Conservation (phyloP, 768 basidiomycete species). For the Kwoniella mangroviensis region DNA sequence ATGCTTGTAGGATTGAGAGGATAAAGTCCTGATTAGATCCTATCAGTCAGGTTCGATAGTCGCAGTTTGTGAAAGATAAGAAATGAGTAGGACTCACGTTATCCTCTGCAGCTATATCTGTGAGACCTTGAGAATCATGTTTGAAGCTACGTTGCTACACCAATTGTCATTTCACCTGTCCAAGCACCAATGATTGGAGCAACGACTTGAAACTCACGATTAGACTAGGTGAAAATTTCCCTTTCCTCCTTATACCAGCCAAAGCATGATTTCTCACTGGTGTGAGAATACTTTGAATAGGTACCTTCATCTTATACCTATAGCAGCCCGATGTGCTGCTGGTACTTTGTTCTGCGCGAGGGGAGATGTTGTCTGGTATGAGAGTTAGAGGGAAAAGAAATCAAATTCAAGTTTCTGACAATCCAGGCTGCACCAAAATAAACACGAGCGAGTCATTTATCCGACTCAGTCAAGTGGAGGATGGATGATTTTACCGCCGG, state of each 20-base stretch:
- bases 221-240: not conserved
- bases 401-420: not conserved
- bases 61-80: not conserved
- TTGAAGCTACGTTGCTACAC: conserved; percentile 2
- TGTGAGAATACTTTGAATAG: not conserved
- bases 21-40: conserved; percentile 96
- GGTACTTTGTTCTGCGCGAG: not conserved
- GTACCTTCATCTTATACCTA: not conserved
- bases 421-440: not conserved
- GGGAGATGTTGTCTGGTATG: not conserved
- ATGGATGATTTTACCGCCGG: not conserved
- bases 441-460: not conserved
- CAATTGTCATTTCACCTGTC: not conserved
- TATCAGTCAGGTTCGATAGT: not conserved
- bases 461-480: not conserved
- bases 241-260: conserved; percentile 5
- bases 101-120: conserved; percentile 23
- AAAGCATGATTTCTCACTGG: conserved; percentile 10
- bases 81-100: conserved; percentile 10
- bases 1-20: conserved; percentile 87
- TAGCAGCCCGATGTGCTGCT: not conserved
- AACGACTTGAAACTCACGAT: not conserved
- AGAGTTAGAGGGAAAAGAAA: not conserved
- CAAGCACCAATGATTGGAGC: not conserved
- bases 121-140: conserved; percentile 22